These are phyloP conservation scores for Aspergillus pseudoviridinutans DNA, from an alignment of 2,329 filamentous ascomycete genomes.

Conservation along the genomic window DNA sequence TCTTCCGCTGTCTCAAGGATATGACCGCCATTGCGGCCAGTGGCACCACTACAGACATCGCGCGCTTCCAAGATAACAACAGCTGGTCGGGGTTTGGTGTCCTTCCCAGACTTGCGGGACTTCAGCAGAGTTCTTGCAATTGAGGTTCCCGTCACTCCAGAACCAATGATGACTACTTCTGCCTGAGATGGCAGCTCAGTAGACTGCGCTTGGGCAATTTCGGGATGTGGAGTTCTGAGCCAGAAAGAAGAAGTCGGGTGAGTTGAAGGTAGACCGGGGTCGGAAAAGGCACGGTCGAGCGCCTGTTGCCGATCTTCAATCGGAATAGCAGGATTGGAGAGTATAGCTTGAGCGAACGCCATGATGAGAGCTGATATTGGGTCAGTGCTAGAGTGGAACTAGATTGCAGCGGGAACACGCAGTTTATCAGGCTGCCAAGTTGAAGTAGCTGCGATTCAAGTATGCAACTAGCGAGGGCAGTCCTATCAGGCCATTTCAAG, in stretches of 20 bases:
- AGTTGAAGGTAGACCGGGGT: conserved; percentile 22
- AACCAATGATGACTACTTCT: conserved; percentile 30
- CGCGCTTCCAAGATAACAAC: conserved; percentile 30
- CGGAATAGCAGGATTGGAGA: conserved; percentile 16
- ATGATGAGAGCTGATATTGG: conserved; percentile 10
- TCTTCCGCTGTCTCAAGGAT: conserved; percentile 26
- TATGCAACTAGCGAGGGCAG: not conserved
- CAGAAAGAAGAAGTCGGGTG: conserved; percentile 34
- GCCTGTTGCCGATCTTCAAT: conserved; percentile 18
- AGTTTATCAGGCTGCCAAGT: not conserved
- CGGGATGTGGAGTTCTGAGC: conserved; percentile 21
- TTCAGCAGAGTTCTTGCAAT: conserved; percentile 22
- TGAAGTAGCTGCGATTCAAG: not conserved
- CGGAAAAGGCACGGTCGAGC: conserved; percentile 19
- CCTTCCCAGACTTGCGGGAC: conserved; percentile 2
- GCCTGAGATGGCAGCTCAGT: conserved; percentile 19
- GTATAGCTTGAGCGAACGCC: conserved; percentile 18
- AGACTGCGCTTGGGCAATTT: conserved; percentile 17
- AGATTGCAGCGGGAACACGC: not conserved
- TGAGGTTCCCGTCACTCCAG: conserved; percentile 25
- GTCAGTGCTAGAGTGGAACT: not conserved
- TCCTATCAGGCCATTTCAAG: not conserved
- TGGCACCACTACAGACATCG: conserved; percentile 29
- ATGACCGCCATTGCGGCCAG: conserved; percentile 32
- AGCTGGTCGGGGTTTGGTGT: not conserved